Conservation (phyloP, 2,329 filamentous ascomycete species). For the Phaeoacremonium minimum region DNA sequence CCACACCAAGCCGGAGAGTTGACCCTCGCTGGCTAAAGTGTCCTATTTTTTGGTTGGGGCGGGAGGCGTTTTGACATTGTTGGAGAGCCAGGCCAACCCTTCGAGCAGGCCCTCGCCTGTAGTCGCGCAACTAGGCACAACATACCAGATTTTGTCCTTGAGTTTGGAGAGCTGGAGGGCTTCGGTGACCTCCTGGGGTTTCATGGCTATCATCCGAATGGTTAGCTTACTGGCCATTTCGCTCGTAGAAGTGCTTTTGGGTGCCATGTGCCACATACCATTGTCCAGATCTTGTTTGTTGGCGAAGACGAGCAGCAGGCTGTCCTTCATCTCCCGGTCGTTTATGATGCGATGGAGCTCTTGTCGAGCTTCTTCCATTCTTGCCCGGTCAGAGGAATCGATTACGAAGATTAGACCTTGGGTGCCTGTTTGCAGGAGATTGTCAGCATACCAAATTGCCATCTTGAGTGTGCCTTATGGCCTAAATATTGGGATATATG, state of each 20-base stretch:
- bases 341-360: constrained; percentile 97
- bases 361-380: constrained; percentile 88
- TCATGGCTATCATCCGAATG: constrained; percentile 61
- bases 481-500: too few relatives aligned
- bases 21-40: constrained; percentile 5
- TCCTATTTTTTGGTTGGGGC: constrained; percentile 50
- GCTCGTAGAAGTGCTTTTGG: too few relatives aligned
- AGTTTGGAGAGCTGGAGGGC: constrained; percentile 71
- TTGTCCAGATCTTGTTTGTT: constrained; percentile 97
- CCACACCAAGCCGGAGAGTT: constrained; percentile 1
- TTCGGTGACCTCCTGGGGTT: constrained; percentile 74
- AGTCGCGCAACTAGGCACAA: constrained; percentile 78
- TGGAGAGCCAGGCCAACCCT: constrained; percentile 77
- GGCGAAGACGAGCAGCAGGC: constrained; percentile 88
- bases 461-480: too few relatives aligned
- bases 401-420: constrained; percentile 99
- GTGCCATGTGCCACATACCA: too few relatives aligned
- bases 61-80: constrained; percentile 70
- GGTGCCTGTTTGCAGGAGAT: constrained; percentile 65
- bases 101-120: constrained; percentile 78
- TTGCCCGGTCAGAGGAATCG: constrained; percentile 85
- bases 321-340: constrained; percentile 96
- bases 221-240: too few relatives aligned
- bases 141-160: constrained; percentile 82
- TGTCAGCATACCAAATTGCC: too few relatives aligned